These are phyloP conservation scores for Hyaloscypha variabilis DNA, from an alignment of 495 filamentous ascomycete species.

Conservation along the genomic window DNA sequence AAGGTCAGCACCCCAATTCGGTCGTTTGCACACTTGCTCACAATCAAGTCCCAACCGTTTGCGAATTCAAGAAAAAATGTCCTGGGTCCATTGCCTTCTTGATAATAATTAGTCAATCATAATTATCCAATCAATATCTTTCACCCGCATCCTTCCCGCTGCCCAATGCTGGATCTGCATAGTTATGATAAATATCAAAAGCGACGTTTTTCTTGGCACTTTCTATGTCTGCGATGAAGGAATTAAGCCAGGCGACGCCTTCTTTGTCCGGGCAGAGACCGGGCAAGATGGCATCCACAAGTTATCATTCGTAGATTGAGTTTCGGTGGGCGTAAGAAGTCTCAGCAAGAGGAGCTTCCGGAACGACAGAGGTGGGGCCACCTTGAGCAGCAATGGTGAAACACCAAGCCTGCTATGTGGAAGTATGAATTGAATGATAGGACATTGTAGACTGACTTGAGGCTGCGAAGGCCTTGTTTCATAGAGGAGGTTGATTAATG, in stretches of 20 bases:
- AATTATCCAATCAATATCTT: neutral
- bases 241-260: neutral
- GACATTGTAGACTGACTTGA: neutral
- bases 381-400: conserved; percentile 2
- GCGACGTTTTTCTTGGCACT: neutral
- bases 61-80: neutral
- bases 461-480: neutral
- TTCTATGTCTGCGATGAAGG: neutral
- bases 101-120: neutral
- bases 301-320: conserved; percentile 1
- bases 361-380: neutral
- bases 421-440: neutral
- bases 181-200: conserved; percentile 3
- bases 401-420: neutral
- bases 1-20: neutral
- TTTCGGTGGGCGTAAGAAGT: neutral
- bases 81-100: neutral
- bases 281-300: neutral
- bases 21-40: neutral
- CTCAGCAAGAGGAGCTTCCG: neutral
- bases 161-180: neutral
- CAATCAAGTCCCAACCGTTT: neutral
- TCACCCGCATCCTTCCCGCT: neutral
- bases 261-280: neutral
- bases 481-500: neutral